These are phyloP conservation scores for Dactylellina sp. DNA, from an alignment of 2,329 filamentous ascomycete genomes.

Conservation along the genomic window DNA sequence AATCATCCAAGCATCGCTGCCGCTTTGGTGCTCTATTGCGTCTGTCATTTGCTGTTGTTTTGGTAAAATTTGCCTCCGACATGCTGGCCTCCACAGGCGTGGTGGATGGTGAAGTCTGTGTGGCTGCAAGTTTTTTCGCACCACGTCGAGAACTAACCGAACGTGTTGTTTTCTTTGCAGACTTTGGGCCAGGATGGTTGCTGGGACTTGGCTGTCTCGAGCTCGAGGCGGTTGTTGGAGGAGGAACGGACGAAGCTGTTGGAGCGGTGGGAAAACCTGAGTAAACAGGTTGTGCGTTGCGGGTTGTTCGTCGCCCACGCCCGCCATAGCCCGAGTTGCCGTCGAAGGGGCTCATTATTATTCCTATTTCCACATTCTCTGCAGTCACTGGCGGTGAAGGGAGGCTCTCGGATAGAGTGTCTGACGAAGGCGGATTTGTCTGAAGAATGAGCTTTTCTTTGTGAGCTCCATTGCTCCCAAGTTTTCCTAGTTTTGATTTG, in stretches of 20 bases:
- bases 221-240: conserved; percentile 9
- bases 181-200: conserved; percentile 7
- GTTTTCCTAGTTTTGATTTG: conserved; percentile 3
- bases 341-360: conserved; percentile 30
- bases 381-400: conserved; percentile 29
- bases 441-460: conserved; percentile 37
- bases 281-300: conserved; percentile 48
- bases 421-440: conserved; percentile 49
- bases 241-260: conserved; percentile 14
- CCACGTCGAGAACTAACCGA: conserved; percentile 49
- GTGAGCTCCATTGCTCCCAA: conserved; percentile 3
- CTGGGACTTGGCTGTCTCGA: conserved; percentile 32
- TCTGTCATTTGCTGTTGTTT: conserved; percentile 22
- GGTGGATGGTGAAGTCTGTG: conserved; percentile 19
- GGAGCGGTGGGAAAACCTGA: conserved; percentile 27
- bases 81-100: conserved; percentile 20
- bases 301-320: conserved; percentile 44
- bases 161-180: conserved; percentile 34
- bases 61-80: conserved; percentile 2
- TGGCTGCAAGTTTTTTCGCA: conserved; percentile 17
- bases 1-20: conserved; percentile 33
- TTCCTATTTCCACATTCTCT: conserved; percentile 3
- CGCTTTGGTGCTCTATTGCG: conserved; percentile 11
- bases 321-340: conserved; percentile 15
- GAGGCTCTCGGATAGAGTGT: conserved; percentile 33